These are phyloP conservation scores for Aspergillus brunneoviolaceus DNA, from an alignment of 2,329 filamentous ascomycete species.

Conservation along the genomic window DNA sequence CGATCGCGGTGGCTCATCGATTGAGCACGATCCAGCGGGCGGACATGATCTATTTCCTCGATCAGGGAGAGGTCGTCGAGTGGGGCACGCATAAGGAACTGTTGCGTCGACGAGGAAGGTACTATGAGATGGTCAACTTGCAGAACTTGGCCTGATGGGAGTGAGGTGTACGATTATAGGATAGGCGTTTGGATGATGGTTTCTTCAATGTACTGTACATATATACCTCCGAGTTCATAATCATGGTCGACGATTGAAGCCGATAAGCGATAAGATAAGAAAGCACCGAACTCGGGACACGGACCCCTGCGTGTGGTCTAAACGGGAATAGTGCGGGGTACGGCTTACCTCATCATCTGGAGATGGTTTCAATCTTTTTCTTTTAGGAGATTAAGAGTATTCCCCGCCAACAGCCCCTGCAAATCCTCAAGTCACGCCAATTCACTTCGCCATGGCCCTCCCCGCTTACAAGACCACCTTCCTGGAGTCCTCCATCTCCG, in stretches of 20 bases:
- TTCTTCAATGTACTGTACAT: not conserved
- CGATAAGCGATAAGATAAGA: not conserved
- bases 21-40: constrained; percentile 88
- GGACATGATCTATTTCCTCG: constrained; percentile 89
- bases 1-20: constrained; percentile 86
- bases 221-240: not conserved
- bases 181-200: not conserved
- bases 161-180: not conserved
- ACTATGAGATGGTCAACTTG: constrained; percentile 72
- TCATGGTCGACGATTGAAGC: not conserved
- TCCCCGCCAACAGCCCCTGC: not conserved
- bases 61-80: constrained; percentile 79
- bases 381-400: not conserved
- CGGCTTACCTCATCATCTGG: not conserved
- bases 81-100: constrained; percentile 72
- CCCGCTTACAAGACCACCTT: constrained; percentile 19
- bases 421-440: not conserved
- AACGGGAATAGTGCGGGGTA: constrained; percentile 2
- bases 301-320: not conserved
- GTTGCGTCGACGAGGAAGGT: constrained; percentile 65
- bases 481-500: constrained; percentile 21
- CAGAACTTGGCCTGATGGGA: constrained; percentile 61
- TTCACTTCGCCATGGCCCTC: constrained; percentile 3
- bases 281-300: not conserved
- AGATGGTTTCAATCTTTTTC: constrained; percentile 1